Evolutionary conservation across 108 stramenopile species (phyloP).

Genomic region (Discostella stelligeroides): DNA sequence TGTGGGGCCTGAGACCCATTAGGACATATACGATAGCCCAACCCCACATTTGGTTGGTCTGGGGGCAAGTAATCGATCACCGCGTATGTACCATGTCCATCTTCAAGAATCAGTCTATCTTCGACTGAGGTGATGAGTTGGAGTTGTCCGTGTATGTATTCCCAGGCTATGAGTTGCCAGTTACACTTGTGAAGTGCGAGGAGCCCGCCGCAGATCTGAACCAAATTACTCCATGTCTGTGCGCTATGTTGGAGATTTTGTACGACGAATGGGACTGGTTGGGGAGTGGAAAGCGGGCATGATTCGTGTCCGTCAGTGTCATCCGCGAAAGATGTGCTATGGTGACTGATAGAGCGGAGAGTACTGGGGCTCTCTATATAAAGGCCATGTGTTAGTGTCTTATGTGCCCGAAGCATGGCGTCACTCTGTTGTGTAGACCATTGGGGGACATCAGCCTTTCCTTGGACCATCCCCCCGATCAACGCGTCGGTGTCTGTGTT

Average conservation of each 20-base stretch:
- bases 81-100: background rate
- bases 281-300: background rate
- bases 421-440: background rate
- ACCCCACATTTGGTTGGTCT: too few relatives aligned
- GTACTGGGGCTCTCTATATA: background rate
- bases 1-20: too few relatives aligned
- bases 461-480: conserved; percentile 3
- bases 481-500: background rate
- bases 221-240: too few relatives aligned
- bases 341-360: background rate
- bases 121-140: background rate
- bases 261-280: background rate
- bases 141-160: background rate
- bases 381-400: background rate
- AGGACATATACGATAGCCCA: too few relatives aligned
- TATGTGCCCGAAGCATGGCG: background rate
- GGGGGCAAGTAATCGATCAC: too few relatives aligned
- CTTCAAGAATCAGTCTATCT: background rate
- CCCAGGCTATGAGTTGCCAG: conserved; percentile 11
- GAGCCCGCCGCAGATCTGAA: too few relatives aligned
- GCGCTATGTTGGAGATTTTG: too few relatives aligned
- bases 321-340: conserved; percentile 14
- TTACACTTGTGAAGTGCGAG: conserved; percentile 19
- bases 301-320: too few relatives aligned
- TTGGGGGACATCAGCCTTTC: too few relatives aligned